Evolutionary conservation across 352 stramenopile genomes (phyloP).

Genomic region (Phytophthora agathidicida): DNA sequence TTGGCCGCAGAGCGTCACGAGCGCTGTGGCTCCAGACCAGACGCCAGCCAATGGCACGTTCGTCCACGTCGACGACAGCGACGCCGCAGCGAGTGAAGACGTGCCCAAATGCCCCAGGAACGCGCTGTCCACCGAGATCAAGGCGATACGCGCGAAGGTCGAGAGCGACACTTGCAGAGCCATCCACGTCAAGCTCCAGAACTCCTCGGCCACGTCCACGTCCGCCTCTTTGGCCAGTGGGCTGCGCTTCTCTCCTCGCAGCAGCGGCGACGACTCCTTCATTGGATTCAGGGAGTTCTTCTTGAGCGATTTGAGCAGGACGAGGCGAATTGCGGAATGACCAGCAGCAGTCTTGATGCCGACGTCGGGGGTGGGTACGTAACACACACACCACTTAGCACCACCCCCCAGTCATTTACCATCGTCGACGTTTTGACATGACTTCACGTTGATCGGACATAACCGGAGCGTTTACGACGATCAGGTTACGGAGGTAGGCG

Average conservation of each 20-base stretch:
- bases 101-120: slow-evolving; percentile 82
- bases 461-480: too few species aligned
- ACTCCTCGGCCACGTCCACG: slow-evolving; percentile 64
- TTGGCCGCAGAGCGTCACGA: slow-evolving; percentile 83
- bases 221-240: slow-evolving; percentile 34
- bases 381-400: too few species aligned
- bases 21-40: slow-evolving; percentile 70
- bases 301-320: not conserved
- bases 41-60: slow-evolving; percentile 70
- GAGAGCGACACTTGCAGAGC: slow-evolving; percentile 81
- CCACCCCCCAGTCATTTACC: too few species aligned
- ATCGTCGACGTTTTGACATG: too few species aligned
- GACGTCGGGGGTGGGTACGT: not conserved
- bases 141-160: slow-evolving; percentile 75
- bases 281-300: too few species aligned
- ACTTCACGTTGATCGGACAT: too few species aligned
- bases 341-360: too few species aligned
- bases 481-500: too few species aligned
- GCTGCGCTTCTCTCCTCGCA: not conserved
- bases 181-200: slow-evolving; percentile 75
- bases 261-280: slow-evolving; percentile 24
- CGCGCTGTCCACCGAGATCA: slow-evolving; percentile 79
- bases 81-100: slow-evolving; percentile 73
- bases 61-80: slow-evolving; percentile 78
- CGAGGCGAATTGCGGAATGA: slow-evolving; percentile 19